phyloP scores from a whole-genome alignment of 73 alveolate genomes.

The Tetrahymena elliotti region DNA sequence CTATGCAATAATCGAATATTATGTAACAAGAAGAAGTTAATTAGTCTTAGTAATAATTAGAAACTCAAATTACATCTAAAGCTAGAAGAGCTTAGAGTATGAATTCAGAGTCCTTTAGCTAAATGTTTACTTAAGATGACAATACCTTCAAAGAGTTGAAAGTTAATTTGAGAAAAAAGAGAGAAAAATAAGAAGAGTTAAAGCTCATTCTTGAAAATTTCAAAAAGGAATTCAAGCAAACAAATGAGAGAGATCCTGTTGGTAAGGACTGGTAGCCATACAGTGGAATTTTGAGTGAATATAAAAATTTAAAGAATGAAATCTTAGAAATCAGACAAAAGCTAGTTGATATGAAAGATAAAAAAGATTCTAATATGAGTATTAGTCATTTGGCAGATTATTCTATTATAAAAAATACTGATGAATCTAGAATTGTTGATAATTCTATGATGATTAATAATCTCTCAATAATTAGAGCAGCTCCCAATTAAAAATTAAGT shows the following conservation, averaged over 20 bases:
- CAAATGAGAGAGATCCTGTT: background rate
- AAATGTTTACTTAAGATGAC: background rate
- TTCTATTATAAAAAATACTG: background rate
- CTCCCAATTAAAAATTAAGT: background rate
- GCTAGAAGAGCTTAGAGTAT: background rate
- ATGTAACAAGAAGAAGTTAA: background rate
- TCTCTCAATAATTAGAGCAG: background rate
- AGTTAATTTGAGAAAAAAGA: background rate
- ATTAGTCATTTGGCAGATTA: background rate
- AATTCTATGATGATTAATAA: background rate
- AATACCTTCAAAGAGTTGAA: background rate
- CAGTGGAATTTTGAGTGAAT: background rate
- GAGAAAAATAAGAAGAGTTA: background rate
- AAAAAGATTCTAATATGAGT: background rate
- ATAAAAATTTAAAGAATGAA: background rate
- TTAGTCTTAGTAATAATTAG: background rate
- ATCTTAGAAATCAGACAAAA: background rate
- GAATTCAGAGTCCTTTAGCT: background rate
- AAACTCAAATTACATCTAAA: background rate
- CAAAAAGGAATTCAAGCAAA: background rate
- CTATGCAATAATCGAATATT: background rate
- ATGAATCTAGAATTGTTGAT: background rate
- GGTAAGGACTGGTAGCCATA: background rate
- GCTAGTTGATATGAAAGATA: background rate
- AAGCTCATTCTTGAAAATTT: background rate